Base-by-base conservation (phyloP, 495 filamentous ascomycete species). In the Saxophila tyrrhenica region DNA sequence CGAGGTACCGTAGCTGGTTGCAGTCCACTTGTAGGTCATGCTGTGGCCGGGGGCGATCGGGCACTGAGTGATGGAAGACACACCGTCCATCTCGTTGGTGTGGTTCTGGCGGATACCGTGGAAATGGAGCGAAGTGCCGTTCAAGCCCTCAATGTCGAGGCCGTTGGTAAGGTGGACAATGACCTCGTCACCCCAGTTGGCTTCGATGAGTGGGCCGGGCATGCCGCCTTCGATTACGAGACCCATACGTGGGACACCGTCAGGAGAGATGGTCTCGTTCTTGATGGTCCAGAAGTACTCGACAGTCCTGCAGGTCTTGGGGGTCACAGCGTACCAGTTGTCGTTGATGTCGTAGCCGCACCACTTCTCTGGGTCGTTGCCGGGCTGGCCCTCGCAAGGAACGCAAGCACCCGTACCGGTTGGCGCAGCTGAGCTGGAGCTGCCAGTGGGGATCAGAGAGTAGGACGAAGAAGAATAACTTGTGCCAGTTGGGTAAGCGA, bases 91-190 rank as follows among this genome's bases (percentile, higher is more conserved):
- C 16, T 69, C 63, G 57, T 71, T 77, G 5, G 68, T 75, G 61
- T 73, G 48, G 29, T 67, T 58, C 51, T 80, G 77, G 9, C 76
- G 69, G 19, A 78, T 63, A 9, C 77, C 75, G 56, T 80, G 72
- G 48, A 67, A 78, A 56, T 78, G 75, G 24, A 79, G 67, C 21
- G 62, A 69, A 7, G 74, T 77, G 11, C 71, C 71, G 47, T 73
- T 73, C 50, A 58, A 51, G 25, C 24, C 23, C 15, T 21, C 41
- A 10, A 25, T 51, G 13, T 50, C 24, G 23, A 71, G 38, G 3
- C 52, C 47, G 57, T 71, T 71, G 38, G 50, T 64, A 8, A 71
- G 59, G 3, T 53, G 50, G 15, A 71, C 60, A 25, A 62, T 55
- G 25, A 71, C 54, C 13, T 58, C 66, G 52, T 71, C 69, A 46